phyloP scores from a whole-genome alignment of 148 eudicot species.

The Vaccinium corymbosum region DNA sequence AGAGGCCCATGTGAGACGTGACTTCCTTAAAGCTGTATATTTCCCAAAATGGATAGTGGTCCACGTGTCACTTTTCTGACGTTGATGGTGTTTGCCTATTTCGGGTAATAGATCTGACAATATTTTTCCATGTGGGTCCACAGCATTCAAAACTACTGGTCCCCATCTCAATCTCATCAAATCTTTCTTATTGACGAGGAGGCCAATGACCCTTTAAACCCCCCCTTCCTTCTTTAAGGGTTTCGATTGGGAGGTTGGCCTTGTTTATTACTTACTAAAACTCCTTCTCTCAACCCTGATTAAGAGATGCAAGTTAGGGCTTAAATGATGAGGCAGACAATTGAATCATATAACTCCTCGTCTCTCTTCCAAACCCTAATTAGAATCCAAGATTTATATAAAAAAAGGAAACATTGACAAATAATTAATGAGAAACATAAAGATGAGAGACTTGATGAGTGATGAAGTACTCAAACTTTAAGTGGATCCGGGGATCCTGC shows the following conservation, averaged over 20 bases:
- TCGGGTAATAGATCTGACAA: not conserved
- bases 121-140: not conserved
- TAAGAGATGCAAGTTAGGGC: not conserved
- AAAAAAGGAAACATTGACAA: not conserved
- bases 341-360: not conserved
- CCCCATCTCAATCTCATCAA: not conserved
- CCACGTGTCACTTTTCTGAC: not conserved
- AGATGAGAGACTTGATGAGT: not conserved
- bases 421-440: not conserved
- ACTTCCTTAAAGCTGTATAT: not conserved
- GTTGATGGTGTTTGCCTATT: not conserved
- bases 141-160: not conserved
- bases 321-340: not conserved
- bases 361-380: not conserved
- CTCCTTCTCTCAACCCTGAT: not conserved
- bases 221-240: not conserved
- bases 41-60: constrained; percentile 1
- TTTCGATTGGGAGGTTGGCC: not conserved
- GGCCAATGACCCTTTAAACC: not conserved
- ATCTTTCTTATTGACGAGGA: not conserved
- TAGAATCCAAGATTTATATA: not conserved
- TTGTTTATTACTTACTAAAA: not conserved
- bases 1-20: not conserved
- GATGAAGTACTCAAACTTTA: not conserved
- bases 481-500: no score